Conservation (phyloP, 768 basidiomycete genomes). For the Auricularia cornea region DNA sequence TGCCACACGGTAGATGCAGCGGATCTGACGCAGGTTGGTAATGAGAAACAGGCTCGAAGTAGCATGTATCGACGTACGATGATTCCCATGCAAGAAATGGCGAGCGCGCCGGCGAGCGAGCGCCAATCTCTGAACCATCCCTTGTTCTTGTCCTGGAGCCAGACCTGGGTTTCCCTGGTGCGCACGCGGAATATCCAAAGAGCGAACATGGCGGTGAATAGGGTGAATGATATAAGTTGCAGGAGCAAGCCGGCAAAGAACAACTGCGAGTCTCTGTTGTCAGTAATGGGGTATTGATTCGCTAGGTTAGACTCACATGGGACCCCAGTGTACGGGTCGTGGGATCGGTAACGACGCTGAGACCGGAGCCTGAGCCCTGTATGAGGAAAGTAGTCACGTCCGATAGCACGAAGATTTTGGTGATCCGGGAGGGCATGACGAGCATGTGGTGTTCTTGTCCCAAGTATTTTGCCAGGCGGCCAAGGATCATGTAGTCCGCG, state of each 20-base stretch:
- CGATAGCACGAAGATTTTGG: constrained; percentile 48
- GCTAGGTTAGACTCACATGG: no score
- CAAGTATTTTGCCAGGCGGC: constrained; percentile 47
- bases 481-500: constrained; percentile 57
- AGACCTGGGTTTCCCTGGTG: constrained; percentile 31
- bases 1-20: constrained; percentile 29
- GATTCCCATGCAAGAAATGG: constrained; percentile 53
- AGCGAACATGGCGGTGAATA: constrained; percentile 39
- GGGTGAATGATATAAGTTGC: constrained; percentile 39
- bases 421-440: constrained; percentile 42
- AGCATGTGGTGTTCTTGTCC: constrained; percentile 39
- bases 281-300: no score
- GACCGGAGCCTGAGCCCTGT: no score
- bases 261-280: no score
- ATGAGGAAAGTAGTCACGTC: constrained; percentile 59
- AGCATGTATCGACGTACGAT: constrained; percentile 35
- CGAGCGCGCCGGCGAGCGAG: constrained; percentile 41
- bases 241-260: no score
- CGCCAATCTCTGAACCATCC: constrained; percentile 54
- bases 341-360: no score
- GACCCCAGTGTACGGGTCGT: no score
- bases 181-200: constrained; percentile 43
- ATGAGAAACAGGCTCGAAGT: neutral
- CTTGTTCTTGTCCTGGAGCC: constrained; percentile 30
- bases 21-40: constrained; percentile 14